Evolutionary conservation across 192 early-diverging fungal genomes (phyloP), one percentile per base, ranked within the genome.

Genomic region (Coemansia erecta): DNA sequence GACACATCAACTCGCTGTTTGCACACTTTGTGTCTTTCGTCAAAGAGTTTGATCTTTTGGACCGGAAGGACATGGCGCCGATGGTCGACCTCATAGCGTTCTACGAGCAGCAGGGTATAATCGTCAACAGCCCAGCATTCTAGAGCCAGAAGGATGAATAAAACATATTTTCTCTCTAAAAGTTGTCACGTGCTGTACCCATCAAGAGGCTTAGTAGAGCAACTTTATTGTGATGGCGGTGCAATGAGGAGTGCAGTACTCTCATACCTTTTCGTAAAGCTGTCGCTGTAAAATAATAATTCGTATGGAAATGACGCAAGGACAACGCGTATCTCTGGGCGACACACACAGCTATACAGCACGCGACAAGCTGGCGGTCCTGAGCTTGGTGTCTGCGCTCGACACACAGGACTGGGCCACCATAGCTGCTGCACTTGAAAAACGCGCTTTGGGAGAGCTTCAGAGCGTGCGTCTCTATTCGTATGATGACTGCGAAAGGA

Each of bases 1-100:
- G 85, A 0, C 96, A 98, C 65, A 85, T 97, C 59, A 98, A 98
- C 83, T 91, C 96, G 2, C 79, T 98, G 13, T 95, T 95, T 86
- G 92, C 96, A 1, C 94, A 98, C 64, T 92, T 98, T 71, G 84
- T 93, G 35, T 90, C 90, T 11, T 98, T 98, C 79, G 86, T 86
- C 21, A 85, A 85, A 59, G 94, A 94, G 68, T 98, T 96, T 83
- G 94, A 96, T 61, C 78, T 97, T 33, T 56, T 98, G 39, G 94
- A 97, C 50, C 89, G 89, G 66, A 96, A 94, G 79, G 95, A 98
- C 52, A 70, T 91, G 57, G 77, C 82, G 24, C 90, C 93, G 14
- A 76, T 98, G 80, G 70, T 76, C 26, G 92, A 94, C 18, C 80
- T 95, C 35, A 89, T 95, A 57, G 79, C 80, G 21, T 64, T 70